Conservation (phyloP, 1,139 yeast genomes). For the Meyerozyma smithsonii region DNA sequence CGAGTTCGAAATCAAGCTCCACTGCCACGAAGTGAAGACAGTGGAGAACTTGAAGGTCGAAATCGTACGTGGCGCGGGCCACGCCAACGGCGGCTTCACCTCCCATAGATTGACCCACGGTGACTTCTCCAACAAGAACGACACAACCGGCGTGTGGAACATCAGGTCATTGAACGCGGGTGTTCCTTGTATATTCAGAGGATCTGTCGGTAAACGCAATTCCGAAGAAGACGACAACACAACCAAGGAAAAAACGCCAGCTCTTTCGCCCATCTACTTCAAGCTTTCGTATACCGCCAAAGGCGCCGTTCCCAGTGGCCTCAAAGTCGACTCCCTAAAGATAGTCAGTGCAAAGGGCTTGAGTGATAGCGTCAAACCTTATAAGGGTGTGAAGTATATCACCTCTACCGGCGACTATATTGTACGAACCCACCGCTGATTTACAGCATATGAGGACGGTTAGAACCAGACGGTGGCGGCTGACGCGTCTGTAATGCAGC, state of each 20-base stretch:
- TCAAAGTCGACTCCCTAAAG: constrained; percentile 62
- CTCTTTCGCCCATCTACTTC: constrained; percentile 45
- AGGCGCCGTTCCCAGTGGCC: constrained; percentile 75
- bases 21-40: constrained; percentile 47
- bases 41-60: constrained; percentile 56
- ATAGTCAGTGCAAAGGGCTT: constrained; percentile 55
- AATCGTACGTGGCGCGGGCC: constrained; percentile 30
- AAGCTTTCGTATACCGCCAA: constrained; percentile 53
- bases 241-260: background rate
- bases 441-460: background rate
- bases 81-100: constrained; percentile 30
- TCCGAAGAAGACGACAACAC: constrained; percentile 7
- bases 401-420: constrained; percentile 62
- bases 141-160: constrained; percentile 67
- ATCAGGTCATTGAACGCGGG: constrained; percentile 62
- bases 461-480: background rate
- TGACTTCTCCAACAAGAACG: constrained; percentile 53
- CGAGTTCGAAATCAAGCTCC: constrained; percentile 72
- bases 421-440: constrained; percentile 26
- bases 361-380: constrained; percentile 66
- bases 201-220: constrained; percentile 27
- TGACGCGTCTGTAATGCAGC: background rate
- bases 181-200: constrained; percentile 65
- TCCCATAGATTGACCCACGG: constrained; percentile 66
- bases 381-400: constrained; percentile 85